phyloP scores from a whole-genome alignment of 23 red algal species.

The Gracilariopsis chorda region DNA sequence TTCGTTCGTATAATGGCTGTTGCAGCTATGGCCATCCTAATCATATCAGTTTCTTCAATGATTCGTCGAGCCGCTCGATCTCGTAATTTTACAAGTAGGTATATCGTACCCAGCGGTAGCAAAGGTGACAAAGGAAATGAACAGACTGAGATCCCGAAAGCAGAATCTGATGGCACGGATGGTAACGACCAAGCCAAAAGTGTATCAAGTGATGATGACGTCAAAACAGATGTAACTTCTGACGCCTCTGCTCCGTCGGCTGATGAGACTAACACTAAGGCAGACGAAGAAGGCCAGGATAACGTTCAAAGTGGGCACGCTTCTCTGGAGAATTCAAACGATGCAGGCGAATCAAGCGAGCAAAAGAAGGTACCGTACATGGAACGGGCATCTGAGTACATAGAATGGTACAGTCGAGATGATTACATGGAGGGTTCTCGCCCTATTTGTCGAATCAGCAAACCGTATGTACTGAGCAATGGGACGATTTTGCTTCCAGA shows the following conservation, averaged over 20 bases:
- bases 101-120: no score
- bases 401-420: slow-evolving; percentile 52
- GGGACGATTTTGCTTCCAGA: slow-evolving; percentile 49
- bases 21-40: not conserved
- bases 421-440: slow-evolving; percentile 54
- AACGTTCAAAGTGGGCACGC: not conserved
- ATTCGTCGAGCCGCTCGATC: not conserved
- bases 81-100: not conserved
- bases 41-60: not conserved
- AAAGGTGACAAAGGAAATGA: not conserved
- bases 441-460: slow-evolving; percentile 56
- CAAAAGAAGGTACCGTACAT: slow-evolving; percentile 3
- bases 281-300: not conserved
- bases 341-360: not conserved
- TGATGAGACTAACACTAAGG: not conserved
- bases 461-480: slow-evolving; percentile 61
- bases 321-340: not conserved
- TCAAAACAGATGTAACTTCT: not conserved
- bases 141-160: not conserved
- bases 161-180: not conserved
- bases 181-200: not conserved
- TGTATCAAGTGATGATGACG: not conserved
- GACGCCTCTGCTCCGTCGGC: not conserved
- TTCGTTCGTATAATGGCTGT: slow-evolving; percentile 21
- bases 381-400: slow-evolving; percentile 16